A percentile compares a stretch with the other conserved stretches of the same genome.
These are phyloP conservation scores for Penicillium carneum DNA, from an alignment of 2,329 filamentous ascomycete genomes.

Conservation along the genomic window DNA sequence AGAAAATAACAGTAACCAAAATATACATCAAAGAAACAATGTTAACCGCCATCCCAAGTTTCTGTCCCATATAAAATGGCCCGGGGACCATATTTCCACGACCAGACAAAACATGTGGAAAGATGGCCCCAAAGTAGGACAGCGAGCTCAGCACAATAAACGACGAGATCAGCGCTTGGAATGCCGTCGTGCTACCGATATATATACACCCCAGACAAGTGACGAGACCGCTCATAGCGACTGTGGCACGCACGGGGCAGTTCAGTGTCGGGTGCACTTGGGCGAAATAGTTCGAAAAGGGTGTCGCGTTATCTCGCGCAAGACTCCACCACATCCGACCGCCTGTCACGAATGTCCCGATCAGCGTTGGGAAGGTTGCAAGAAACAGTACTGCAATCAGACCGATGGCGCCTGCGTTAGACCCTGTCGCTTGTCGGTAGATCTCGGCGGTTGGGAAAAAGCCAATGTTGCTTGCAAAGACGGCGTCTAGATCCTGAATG, in stretches of 20 bases:
- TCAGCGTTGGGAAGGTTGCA: slow-evolving; percentile 59
- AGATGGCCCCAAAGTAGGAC: slow-evolving; percentile 69
- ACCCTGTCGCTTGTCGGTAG: slow-evolving; percentile 66
- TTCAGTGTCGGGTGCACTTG: slow-evolving; percentile 56
- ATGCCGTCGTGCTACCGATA: slow-evolving; percentile 70
- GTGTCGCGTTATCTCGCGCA: slow-evolving; percentile 64
- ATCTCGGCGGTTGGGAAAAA: slow-evolving; percentile 71
- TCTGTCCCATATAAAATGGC: slow-evolving; percentile 63
- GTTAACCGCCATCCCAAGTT: slow-evolving; percentile 61
- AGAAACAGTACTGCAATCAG: slow-evolving; percentile 63
- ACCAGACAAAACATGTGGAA: slow-evolving; percentile 62
- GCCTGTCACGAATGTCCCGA: slow-evolving; percentile 63
- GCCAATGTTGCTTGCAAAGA: slow-evolving; percentile 55
- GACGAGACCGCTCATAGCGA: slow-evolving; percentile 59
- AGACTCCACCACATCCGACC: slow-evolving; percentile 69
- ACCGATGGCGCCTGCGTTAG: slow-evolving; percentile 59
- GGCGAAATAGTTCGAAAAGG: slow-evolving; percentile 59
- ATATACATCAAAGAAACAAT: slow-evolving; percentile 65
- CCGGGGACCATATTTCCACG: slow-evolving; percentile 61
- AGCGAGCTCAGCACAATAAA: slow-evolving; percentile 64
- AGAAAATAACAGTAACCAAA: slow-evolving; percentile 67
- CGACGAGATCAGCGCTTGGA: slow-evolving; percentile 69
- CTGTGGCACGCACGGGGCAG: slow-evolving; percentile 64
- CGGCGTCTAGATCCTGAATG: slow-evolving; percentile 57
- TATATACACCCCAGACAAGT: slow-evolving; percentile 70